Evolutionary conservation across 1,284 basidiomycete species (phyloP).

Genomic region (Irpex sp.): DNA sequence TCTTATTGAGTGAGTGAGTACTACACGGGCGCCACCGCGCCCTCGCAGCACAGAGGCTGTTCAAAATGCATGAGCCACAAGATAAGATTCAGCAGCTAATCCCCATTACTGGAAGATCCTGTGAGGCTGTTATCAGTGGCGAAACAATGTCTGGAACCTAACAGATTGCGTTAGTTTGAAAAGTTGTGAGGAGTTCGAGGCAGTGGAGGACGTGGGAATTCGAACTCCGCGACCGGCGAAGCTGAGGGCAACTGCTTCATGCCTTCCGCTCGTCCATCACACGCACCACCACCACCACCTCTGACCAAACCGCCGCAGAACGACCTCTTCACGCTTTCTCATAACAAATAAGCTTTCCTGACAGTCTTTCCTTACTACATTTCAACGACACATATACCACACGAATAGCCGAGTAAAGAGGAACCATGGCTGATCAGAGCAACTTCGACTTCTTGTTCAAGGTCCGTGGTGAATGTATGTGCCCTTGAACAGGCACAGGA

Average conservation of each 20-base stretch:
- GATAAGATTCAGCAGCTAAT: too few relatives aligned
- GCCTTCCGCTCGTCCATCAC: slow-evolving; percentile 3
- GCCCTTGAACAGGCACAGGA: neutral
- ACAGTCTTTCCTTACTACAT: slow-evolving; percentile 4
- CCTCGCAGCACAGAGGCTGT: too few relatives aligned
- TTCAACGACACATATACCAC: slow-evolving; percentile 4
- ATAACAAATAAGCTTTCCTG: neutral
- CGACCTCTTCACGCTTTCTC: slow-evolving; percentile 1
- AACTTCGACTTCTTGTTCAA: slow-evolving; percentile 96
- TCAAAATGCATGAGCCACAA: too few relatives aligned
- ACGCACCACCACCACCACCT: neutral
- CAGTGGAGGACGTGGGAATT: slow-evolving; percentile 6
- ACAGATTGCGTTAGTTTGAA: neutral
- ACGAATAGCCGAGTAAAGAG: slow-evolving; percentile 4
- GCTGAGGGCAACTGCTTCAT: neutral
- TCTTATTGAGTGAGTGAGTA: too few relatives aligned
- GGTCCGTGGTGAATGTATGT: slow-evolving; percentile 38
- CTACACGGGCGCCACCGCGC: too few relatives aligned
- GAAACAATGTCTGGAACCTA: neutral
- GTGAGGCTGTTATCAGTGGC: neutral
- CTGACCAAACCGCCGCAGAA: slow-evolving; percentile 3
- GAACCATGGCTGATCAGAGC: slow-evolving; percentile 76
- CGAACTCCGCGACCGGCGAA: slow-evolving; percentile 14
- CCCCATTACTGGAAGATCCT: too few relatives aligned
- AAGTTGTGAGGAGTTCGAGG: neutral